Evolutionary conservation across 2,329 filamentous ascomycete genomes (phyloP), one percentile per base, ranked within the genome.

Genomic region (Fusarium citri): DNA sequence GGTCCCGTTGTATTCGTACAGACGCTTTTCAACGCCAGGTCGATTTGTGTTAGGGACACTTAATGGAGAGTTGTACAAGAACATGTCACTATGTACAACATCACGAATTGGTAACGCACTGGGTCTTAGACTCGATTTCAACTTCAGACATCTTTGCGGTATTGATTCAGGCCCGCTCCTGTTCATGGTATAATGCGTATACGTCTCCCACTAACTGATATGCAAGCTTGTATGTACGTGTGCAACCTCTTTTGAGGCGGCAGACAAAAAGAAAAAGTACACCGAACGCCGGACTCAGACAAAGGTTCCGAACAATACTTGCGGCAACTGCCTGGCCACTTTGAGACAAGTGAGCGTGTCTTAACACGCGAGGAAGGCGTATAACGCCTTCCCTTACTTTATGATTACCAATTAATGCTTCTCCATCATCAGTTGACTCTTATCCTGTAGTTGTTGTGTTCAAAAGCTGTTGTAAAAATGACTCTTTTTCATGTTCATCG

Each of bases 401-500:
- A 58, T 40, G 31, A 65, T 53, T 63, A 59, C 61, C 46, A 56
- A 73, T 68, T 64, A 72, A 56, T 72, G 26, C 45, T 50, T 53
- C 30, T 61, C 48, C 70, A 56, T 61, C 54, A 14, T 42, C 41
- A 34, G 30, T 26, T 31, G 55, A n/a, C 34, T 64, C 43, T 20
- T 53, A 46, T 58, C 63, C 45, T 72, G 42, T 54, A 61, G 49
- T 40, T 20, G 63, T 60, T 55, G 56, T 73, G 59, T 69, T 64
- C 30, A 30, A 62, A 59, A 41, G 26, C 57, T 69, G 50, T 23
- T 49, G 45, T 42, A 20, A 30, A 18, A 47, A 42, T 30, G 30
- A 22, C 46, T 57, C 26, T 40, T 37, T 54, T n/a, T 55, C 47
- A 31, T 45, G n/a, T 60, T 76, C 63, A 81, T 73, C 77, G 75